Evolutionary conservation across 2,329 filamentous ascomycete genomes (phyloP).

Genomic region (Elsinoe australis): DNA sequence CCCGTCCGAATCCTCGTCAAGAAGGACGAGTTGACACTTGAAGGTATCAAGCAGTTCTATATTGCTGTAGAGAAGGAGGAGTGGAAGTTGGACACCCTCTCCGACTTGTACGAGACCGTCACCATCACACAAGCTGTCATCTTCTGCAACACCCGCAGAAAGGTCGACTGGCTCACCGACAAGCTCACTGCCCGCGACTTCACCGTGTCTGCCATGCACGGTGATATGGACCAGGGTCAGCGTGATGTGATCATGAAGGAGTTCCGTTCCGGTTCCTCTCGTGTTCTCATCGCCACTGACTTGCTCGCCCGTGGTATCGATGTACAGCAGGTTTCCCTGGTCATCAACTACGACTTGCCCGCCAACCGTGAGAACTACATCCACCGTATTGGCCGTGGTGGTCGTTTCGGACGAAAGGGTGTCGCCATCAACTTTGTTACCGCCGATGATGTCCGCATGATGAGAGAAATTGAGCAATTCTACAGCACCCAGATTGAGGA

Average conservation of each 20-base stretch:
- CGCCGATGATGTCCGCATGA: constrained; percentile 97
- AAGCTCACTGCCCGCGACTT: constrained; percentile 98
- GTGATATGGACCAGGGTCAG: constrained; percentile 97
- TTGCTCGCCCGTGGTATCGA: constrained; percentile 98
- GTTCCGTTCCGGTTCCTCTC: constrained; percentile 96
- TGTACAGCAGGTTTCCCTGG: constrained; percentile 97
- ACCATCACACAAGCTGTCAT: constrained; percentile 99
- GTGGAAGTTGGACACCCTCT: constrained; percentile 99
- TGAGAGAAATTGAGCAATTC: constrained; percentile 99
- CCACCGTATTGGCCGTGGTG: constrained; percentile 97
- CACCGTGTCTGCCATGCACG: constrained; percentile 99
- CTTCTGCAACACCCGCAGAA: constrained; percentile 99
- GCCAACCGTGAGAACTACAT: constrained; percentile 99
- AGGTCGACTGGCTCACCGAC: constrained; percentile 99
- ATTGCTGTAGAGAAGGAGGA: constrained; percentile 99
- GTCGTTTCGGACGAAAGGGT: constrained; percentile 99
- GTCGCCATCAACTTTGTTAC: constrained; percentile 99
- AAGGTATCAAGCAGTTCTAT: constrained; percentile 99
- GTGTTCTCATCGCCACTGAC: constrained; percentile 97
- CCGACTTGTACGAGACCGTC: constrained; percentile 97
- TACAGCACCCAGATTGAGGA: constrained; percentile 99
- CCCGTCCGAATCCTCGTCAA: constrained; percentile 98
- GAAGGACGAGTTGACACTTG: constrained; percentile 98
- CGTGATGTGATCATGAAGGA: constrained; percentile 99
- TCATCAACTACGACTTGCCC: constrained; percentile 99